Evolutionary conservation across 176 grass and related monocot genomes (phyloP), one percentile per base, ranked within the genome.

Genomic region (Urochloa ruziziensis): DNA sequence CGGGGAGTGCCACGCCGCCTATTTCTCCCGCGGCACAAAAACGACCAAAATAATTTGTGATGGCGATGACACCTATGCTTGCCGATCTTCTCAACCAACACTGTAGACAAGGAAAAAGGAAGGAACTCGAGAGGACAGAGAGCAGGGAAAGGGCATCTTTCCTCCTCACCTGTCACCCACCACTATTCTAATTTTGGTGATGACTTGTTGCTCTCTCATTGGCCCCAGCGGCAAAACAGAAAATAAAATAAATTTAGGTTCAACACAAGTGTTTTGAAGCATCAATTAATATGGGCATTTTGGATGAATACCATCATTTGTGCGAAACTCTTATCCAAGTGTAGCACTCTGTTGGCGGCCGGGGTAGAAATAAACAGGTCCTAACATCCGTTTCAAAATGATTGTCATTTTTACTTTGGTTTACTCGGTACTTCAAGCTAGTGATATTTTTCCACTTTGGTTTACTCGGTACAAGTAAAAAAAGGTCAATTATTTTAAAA

Each of bases 161-260:
- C 33, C 13, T 58, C 79, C 18, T 73, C 67, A 43, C 76, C 59
- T 42, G 60, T 24, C 77, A 79, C 28, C 77, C 19, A 47, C 69
- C 77, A 42, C 47, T 74, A 35, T 42, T 72, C 33, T 68, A 25
- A n/a, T 57, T 67, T 57, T 28, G 28, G 70, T 11, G 70, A 75
- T 82, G 70, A 82, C 37, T 57, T 75, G 78, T 87, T 69, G 78
- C 29, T 13, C 70, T 87, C 59, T 64, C 70, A 82, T 82, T 68
- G 70, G 61, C 42, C 34, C 36, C 57, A 29, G 29, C 2, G 2
- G 1, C 66, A 66, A 63, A 66, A 44, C 6, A 53, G 0, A 56
- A 43, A 53, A 23, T 4, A 53, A 51, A 53, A 37, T 51, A 42
- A 36, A 7, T 29, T 42, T 40, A 70, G 7, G 8, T 17, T 77